Conservation (phyloP, 2,329 filamentous ascomycete species). For the Malbranchea zuffiana region DNA sequence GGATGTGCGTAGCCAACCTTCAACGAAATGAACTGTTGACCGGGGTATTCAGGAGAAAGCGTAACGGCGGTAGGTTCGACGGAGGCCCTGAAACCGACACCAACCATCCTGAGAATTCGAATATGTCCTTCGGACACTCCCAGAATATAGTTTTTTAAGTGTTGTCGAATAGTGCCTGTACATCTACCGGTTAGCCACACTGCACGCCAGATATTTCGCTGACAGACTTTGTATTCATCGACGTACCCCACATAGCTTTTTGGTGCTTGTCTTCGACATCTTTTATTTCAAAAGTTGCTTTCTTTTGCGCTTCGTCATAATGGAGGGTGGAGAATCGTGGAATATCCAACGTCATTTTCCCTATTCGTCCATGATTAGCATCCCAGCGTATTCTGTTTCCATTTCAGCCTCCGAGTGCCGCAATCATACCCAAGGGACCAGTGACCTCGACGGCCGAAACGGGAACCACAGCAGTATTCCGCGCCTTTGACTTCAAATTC, state of each 20-base stretch:
- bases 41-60: slow-evolving; percentile 55
- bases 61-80: slow-evolving; percentile 67
- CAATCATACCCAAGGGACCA: slow-evolving; percentile 61
- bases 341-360: slow-evolving; percentile 66
- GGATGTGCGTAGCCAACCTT: slow-evolving; percentile 97
- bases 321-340: slow-evolving; percentile 65
- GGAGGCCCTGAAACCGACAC: slow-evolving; percentile 86
- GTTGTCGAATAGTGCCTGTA: slow-evolving; percentile 75
- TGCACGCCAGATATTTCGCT: not conserved
- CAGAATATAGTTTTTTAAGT: slow-evolving; percentile 79
- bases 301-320: slow-evolving; percentile 52
- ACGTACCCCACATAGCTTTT: slow-evolving; percentile 89
- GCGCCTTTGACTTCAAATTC: slow-evolving; percentile 42
- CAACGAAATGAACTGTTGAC: slow-evolving; percentile 79
- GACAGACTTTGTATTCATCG: not conserved
- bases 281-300: slow-evolving; percentile 58
- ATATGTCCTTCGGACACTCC: slow-evolving; percentile 96
- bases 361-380: slow-evolving; percentile 31
- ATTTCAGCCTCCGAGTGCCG: not conserved
- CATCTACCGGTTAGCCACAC: slow-evolving; percentile 12
- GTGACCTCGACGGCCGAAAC: slow-evolving; percentile 59
- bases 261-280: slow-evolving; percentile 61
- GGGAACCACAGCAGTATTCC: slow-evolving; percentile 50
- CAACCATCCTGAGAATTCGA: slow-evolving; percentile 81
- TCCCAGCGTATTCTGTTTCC: slow-evolving; percentile 14